A percentile compares a stretch with the other conserved stretches of the same genome.
phyloP scores from a whole-genome alignment of 78 protist species.

The Emiliania huxleyi region DNA sequence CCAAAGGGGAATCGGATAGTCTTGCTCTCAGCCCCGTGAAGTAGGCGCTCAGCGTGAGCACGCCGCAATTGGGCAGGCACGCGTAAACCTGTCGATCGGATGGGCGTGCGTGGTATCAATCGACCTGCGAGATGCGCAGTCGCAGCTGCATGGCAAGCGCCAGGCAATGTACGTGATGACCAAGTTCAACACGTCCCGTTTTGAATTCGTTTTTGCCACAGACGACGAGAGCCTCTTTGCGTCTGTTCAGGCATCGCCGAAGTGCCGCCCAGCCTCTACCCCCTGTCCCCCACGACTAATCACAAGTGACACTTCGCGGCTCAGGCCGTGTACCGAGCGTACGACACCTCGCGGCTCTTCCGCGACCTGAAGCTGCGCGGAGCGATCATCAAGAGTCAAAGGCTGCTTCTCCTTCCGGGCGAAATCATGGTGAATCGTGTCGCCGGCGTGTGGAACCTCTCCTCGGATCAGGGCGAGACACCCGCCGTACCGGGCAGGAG shows the following conservation, averaged over 20 bases:
- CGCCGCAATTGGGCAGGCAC: too few relatives aligned
- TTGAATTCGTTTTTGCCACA: slow-evolving; percentile 69
- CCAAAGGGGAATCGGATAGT: too few relatives aligned
- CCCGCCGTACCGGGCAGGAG: too few relatives aligned
- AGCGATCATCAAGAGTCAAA: slow-evolving; percentile 53
- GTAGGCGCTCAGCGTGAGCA: too few relatives aligned
- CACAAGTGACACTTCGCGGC: too few relatives aligned
- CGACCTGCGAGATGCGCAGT: too few relatives aligned
- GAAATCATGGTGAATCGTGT: slow-evolving; percentile 49
- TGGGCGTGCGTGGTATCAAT: too few relatives aligned
- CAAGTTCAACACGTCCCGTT: slow-evolving; percentile 41
- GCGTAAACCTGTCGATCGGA: too few relatives aligned
- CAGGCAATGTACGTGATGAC: slow-evolving; percentile 74
- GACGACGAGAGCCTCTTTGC: slow-evolving; percentile 75
- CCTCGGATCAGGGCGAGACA: slow-evolving; percentile 76
- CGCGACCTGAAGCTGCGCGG: slow-evolving; percentile 79
- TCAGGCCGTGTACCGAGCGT: slow-evolving; percentile 56
- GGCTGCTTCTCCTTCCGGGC: slow-evolving; percentile 55
- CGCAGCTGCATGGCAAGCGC: too few relatives aligned
- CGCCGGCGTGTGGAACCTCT: slow-evolving; percentile 73
- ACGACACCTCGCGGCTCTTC: slow-evolving; percentile 73
- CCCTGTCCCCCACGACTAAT: too few relatives aligned
- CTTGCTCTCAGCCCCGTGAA: too few relatives aligned
- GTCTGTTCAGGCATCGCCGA: slow-evolving; percentile 65
- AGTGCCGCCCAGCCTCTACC: too few relatives aligned